Evolutionary conservation across 345 rosid genomes (phyloP).

Genomic region (Eucalyptus regnans): DNA sequence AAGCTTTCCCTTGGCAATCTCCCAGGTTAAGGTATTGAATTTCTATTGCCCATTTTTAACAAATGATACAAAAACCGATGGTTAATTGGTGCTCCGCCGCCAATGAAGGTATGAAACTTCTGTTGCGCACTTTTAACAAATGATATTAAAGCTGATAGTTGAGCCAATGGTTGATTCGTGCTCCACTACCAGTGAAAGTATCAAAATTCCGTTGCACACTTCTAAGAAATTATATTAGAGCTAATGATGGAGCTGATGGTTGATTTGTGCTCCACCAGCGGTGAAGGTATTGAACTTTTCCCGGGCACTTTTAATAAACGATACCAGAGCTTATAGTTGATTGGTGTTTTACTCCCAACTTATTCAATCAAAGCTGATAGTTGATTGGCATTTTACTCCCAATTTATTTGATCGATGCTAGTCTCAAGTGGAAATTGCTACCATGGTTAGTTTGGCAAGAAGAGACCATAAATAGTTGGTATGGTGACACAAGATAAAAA

Average conservation of each 20-base stretch:
- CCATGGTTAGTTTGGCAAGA: not conserved
- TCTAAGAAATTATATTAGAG: no score
- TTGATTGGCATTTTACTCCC: not conserved
- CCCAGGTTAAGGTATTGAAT: not conserved
- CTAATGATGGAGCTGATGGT: rapidly evolving
- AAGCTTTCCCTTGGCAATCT: not conserved
- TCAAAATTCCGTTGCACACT: no score
- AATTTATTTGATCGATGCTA: rapidly evolving
- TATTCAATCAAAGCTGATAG: no score
- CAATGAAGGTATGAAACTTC: no score
- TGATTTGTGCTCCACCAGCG: rapidly evolving
- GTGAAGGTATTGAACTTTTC: not conserved
- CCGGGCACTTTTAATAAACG: not conserved
- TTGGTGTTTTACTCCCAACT: not conserved
- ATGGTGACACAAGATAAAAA: rapidly evolving
- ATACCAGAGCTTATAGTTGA: rapidly evolving
- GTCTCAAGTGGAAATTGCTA: not conserved
- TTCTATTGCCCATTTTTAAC: not conserved
- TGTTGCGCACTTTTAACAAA: no score
- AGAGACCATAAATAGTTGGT: not conserved
- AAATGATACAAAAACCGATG: no score
- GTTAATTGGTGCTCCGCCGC: not conserved
- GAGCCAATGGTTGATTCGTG: no score
- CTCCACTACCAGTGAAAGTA: no score
- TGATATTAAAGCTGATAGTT: no score